phyloP scores from a whole-genome alignment of 2,329 filamentous ascomycete genomes.

The Epichloe uncinata region DNA sequence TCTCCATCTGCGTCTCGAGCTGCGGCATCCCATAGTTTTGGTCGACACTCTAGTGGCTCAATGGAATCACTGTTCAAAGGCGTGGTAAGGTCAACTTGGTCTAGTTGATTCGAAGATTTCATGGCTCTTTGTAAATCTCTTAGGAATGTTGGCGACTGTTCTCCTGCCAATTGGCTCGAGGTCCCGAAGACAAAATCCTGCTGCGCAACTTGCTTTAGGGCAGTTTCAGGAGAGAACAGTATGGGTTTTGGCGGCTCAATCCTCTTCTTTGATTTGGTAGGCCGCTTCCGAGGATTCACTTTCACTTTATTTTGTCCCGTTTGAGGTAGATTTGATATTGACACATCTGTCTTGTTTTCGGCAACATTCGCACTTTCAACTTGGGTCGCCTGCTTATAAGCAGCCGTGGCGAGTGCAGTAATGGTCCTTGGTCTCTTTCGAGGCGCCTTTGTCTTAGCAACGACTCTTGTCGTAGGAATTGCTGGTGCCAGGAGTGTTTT shows the following conservation, averaged over 20 bases:
- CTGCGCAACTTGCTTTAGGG: slow-evolving; percentile 47
- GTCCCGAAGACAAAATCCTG: slow-evolving; percentile 80
- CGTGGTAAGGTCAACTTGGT: slow-evolving; percentile 26
- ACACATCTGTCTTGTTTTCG: not conserved
- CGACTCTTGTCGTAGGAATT: slow-evolving; percentile 14
- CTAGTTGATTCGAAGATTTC: slow-evolving; percentile 38
- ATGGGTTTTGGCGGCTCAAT: slow-evolving; percentile 28
- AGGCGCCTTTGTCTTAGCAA: slow-evolving; percentile 35
- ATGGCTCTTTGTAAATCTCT: slow-evolving; percentile 50
- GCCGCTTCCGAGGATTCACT: slow-evolving; percentile 19
- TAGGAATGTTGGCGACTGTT: slow-evolving; percentile 55
- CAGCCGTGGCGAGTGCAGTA: slow-evolving; percentile 62
- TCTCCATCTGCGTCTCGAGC: slow-evolving; percentile 53
- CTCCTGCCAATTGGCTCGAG: slow-evolving; percentile 65
- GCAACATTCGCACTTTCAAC: slow-evolving; percentile 13
- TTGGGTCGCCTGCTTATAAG: slow-evolving; percentile 35
- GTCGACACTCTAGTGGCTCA: slow-evolving; percentile 17
- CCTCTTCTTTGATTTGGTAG: slow-evolving; percentile 27
- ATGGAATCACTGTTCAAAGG: slow-evolving; percentile 25
- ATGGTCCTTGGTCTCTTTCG: slow-evolving; percentile 66
- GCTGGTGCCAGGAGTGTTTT: not conserved
- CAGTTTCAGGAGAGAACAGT: slow-evolving; percentile 56
- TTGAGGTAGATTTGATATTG: slow-evolving; percentile 7
- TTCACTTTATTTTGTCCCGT: slow-evolving; percentile 17
- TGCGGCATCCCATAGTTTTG: slow-evolving; percentile 56